Base-by-base conservation (phyloP, 768 basidiomycete species). In the Lentinula sp. region DNA sequence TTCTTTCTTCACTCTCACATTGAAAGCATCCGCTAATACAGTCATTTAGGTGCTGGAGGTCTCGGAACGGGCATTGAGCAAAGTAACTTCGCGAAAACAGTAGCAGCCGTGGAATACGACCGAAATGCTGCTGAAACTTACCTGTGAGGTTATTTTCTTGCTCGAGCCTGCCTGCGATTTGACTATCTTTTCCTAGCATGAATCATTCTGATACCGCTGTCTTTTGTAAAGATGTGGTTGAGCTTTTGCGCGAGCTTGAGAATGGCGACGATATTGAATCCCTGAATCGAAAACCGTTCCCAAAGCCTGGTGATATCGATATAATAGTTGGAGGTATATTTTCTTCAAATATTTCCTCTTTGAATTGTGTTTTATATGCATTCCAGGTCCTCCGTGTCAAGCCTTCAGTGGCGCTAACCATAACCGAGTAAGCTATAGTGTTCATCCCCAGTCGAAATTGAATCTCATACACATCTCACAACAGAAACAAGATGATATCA, bases 331-430 rank as follows among this genome's bases (percentile, higher is more conserved):
- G 90, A 61, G 87, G 88, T 86, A 72, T 51, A 80, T 71, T 16
- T 45, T 4, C 20, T 13, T 36, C 12, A 35, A 1, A 1, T 62
- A 55, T 7, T 55, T 45, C 16, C 18, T 48, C 50, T 15, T 59
- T 16, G 53, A 28, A 9, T 13, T 45, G 45, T 12, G 12, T 28
- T 36, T 59, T 12, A 59, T 20, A 35, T 52, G 39, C 48, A 5
- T 63, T 2, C 6, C 60, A 89, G 89, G 89, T 3, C 88, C 89
- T 3, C 90, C 90, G 12, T 91, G 90, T 66, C 90, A 91, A 64
- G 81, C 85, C 2, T 91, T 90, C 65, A 86, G 85, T 62, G 66
- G 72, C 0, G 85, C 85, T 61, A 91, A 91, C 59, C 83, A 84
- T 62, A 70, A 73, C 41, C 85, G 83, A 68, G 87, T 85, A 61